Conservation (phyloP, 164 flowering plant species). For the Aristolochia californica region DNA sequence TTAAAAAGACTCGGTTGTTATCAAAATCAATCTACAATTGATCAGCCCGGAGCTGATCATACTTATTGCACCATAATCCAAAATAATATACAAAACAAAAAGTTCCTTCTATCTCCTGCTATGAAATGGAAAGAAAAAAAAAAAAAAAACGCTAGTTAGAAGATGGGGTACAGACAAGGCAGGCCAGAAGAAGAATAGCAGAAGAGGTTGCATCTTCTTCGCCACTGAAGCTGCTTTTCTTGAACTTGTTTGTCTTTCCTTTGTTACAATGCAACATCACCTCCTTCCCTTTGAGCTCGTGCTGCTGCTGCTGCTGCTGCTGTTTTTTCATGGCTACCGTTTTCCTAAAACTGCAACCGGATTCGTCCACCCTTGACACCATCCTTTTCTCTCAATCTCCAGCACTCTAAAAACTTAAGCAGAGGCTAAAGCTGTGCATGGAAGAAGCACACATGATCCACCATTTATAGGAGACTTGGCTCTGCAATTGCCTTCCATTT, state of each 20-base stretch:
- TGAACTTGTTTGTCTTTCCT: conserved; percentile 56
- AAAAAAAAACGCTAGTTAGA: not conserved
- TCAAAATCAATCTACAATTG: too few relatives aligned
- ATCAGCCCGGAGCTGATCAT: too few relatives aligned
- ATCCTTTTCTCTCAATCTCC: too few relatives aligned
- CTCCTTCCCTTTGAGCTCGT: conserved; percentile 12
- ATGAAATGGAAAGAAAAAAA: too few relatives aligned
- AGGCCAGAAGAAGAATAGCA: conserved; percentile 78
- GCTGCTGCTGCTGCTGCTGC: conserved; percentile 12
- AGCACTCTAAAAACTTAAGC: not conserved
- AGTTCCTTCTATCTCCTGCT: too few relatives aligned
- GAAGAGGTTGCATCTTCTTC: conserved; percentile 72
- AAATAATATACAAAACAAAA: not conserved
- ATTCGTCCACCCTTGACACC: conserved; percentile 57
- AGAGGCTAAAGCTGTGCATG: not conserved
- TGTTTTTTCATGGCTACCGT: conserved; percentile 14
- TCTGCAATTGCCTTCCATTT: not conserved
- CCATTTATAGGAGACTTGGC: not conserved
- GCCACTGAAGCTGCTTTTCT: conserved; percentile 54
- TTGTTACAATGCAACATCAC: conserved; percentile 48
- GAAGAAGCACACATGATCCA: conserved; percentile 1
- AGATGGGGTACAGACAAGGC: conserved; percentile 53
- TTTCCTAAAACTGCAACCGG: conserved; percentile 31
- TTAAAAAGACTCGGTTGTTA: too few relatives aligned
- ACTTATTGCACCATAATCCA: not conserved